phyloP scores from a whole-genome alignment of 2,329 filamentous ascomycete genomes.

The Aspergillus arachidicola region DNA sequence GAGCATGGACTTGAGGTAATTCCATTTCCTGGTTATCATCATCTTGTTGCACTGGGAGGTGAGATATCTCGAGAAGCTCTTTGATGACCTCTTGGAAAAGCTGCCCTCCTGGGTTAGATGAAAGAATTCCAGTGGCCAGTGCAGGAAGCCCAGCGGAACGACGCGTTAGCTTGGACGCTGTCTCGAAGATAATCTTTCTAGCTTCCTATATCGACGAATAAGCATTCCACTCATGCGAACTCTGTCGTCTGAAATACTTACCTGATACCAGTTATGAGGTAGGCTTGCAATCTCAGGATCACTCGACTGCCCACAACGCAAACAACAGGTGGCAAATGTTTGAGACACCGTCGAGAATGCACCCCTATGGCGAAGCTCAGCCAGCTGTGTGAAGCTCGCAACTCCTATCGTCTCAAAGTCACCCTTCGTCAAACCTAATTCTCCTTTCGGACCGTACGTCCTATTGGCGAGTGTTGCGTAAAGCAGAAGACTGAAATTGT shows the following conservation, averaged over 20 bases:
- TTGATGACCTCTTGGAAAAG: slow-evolving; percentile 46
- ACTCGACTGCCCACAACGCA: slow-evolving; percentile 58
- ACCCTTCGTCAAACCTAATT: slow-evolving; percentile 52
- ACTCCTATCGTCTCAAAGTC: slow-evolving; percentile 69
- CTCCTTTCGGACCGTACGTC: slow-evolving; percentile 48
- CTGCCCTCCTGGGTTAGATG: slow-evolving; percentile 57
- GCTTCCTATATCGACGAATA: slow-evolving; percentile 44
- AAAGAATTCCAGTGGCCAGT: slow-evolving; percentile 78
- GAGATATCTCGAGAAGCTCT: slow-evolving; percentile 44
- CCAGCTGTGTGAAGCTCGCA: slow-evolving; percentile 79
- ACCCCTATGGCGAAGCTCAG: slow-evolving; percentile 82
- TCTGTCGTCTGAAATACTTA: slow-evolving; percentile 36
- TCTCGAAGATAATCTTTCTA: slow-evolving; percentile 69
- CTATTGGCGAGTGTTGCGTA: slow-evolving; percentile 62
- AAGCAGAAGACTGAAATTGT: slow-evolving; percentile 66
- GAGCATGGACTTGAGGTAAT: slow-evolving; percentile 87
- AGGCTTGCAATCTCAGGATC: slow-evolving; percentile 49
- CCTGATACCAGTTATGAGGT: slow-evolving; percentile 72
- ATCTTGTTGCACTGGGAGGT: slow-evolving; percentile 33
- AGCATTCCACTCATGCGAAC: no score
- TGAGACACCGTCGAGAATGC: slow-evolving; percentile 92
- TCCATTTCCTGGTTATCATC: slow-evolving; percentile 50
- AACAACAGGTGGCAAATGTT: slow-evolving; percentile 83
- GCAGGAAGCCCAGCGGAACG: slow-evolving; percentile 90
- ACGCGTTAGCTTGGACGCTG: slow-evolving; percentile 78